phyloP scores from a whole-genome alignment of 2,329 filamentous ascomycete species.

The Dactylellina sp. region DNA sequence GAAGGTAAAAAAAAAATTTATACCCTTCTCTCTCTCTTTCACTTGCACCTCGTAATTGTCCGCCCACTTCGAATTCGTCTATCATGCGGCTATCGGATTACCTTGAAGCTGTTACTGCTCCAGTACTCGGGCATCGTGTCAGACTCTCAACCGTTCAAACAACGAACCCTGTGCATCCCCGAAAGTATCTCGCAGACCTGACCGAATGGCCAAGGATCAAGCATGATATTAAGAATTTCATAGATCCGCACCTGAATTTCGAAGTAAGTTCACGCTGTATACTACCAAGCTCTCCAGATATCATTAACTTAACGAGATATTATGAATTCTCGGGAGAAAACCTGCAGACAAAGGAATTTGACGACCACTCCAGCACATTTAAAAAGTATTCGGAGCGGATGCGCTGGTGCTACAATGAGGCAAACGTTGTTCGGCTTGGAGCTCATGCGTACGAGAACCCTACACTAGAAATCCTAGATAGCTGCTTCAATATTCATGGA shows the following conservation, averaged over 20 bases:
- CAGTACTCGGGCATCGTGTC: too few species aligned
- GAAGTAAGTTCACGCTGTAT: conserved; percentile 16
- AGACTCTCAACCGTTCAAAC: neutral
- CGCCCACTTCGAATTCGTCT: too few species aligned
- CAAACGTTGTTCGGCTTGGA: neutral
- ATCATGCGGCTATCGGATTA: too few species aligned
- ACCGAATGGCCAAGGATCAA: conserved; percentile 29
- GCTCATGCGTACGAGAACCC: conserved; percentile 1
- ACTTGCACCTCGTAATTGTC: too few species aligned
- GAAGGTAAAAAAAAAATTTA: too few species aligned
- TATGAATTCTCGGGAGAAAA: too few species aligned
- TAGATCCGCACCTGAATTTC: conserved; percentile 15
- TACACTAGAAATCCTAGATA: neutral
- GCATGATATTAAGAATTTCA: conserved; percentile 6
- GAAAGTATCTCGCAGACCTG: conserved; percentile 16
- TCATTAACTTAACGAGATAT: neutral
- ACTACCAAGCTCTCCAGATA: too few species aligned
- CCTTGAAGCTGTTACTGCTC: too few species aligned
- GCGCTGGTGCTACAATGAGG: neutral
- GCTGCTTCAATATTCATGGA: conserved; percentile 18
- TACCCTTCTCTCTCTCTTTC: too few species aligned
- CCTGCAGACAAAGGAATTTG: too few species aligned
- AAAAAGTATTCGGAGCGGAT: neutral
- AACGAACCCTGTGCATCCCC: conserved; percentile 13
- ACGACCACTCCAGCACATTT: too few species aligned